Evolutionary conservation across 495 filamentous ascomycete genomes (phyloP).

Genomic region (Acidomyces sp.): DNA sequence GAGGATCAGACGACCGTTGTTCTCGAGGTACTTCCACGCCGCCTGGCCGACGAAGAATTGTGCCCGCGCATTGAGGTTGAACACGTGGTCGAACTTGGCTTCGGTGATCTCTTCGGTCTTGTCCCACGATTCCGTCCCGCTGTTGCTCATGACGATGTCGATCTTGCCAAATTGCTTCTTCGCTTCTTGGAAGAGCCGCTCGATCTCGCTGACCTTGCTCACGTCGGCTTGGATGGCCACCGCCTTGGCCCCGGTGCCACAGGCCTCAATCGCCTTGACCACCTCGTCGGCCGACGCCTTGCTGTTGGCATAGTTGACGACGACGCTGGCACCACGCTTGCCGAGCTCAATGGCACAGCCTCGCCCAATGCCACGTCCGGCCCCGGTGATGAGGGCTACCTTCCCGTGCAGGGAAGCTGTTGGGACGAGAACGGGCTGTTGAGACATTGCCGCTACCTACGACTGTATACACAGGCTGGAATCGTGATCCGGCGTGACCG

Average conservation of each 20-base stretch:
- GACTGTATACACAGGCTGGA: too few species aligned
- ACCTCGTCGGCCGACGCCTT: slow-evolving; percentile 49
- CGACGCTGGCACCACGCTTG: slow-evolving; percentile 54
- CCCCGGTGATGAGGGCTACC: slow-evolving; percentile 62
- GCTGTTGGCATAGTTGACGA: slow-evolving; percentile 65
- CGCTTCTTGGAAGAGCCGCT: slow-evolving; percentile 48
- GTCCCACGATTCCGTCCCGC: slow-evolving; percentile 50
- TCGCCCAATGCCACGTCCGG: slow-evolving; percentile 55
- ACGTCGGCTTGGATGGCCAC: slow-evolving; percentile 59
- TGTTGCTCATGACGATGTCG: slow-evolving; percentile 65
- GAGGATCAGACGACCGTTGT: slow-evolving; percentile 55
- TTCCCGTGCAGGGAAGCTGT: slow-evolving; percentile 44
- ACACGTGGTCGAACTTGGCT: slow-evolving; percentile 63
- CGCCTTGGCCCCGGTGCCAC: slow-evolving; percentile 48
- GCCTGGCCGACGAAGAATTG: slow-evolving; percentile 79
- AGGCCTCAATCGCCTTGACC: slow-evolving; percentile 44
- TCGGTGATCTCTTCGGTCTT: slow-evolving; percentile 56
- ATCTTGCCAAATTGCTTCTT: slow-evolving; percentile 54
- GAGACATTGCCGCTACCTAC: too few species aligned
- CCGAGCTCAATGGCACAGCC: slow-evolving; percentile 67
- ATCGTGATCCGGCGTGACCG: too few species aligned
- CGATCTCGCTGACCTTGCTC: slow-evolving; percentile 50
- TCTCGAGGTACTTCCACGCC: slow-evolving; percentile 54
- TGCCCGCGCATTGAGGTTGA: slow-evolving; percentile 60
- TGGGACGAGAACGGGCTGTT: slow-evolving; percentile 23